A percentile compares a stretch with the other conserved stretches of the same genome.
phyloP scores from a whole-genome alignment of 2,329 filamentous ascomycete species.

The Colletotrichum higginsianum region DNA sequence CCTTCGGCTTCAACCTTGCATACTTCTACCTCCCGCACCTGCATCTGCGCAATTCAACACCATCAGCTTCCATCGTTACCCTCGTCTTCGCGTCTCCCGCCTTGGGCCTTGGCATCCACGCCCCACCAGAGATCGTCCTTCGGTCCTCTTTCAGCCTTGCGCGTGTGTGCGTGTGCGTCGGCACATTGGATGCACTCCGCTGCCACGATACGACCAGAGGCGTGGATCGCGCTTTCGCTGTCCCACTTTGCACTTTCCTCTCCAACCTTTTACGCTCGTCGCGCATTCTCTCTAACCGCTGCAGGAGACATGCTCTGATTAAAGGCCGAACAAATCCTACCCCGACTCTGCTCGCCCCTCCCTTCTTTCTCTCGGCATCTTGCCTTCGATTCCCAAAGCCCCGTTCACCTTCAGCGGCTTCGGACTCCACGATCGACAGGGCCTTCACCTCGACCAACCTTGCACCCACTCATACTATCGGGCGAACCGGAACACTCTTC shows the following conservation, averaged over 20 bases:
- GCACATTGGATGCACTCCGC: conserved; percentile 34
- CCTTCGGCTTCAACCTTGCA: background rate
- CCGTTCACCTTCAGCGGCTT: conserved; percentile 2
- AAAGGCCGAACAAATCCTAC: conserved; percentile 14
- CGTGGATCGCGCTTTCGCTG: conserved; percentile 32
- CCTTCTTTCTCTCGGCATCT: conserved; percentile 3
- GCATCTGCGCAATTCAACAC: background rate
- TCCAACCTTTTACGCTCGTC: conserved; percentile 2
- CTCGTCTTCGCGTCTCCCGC: conserved; percentile 18
- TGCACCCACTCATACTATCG: conserved; percentile 3
- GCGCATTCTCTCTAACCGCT: conserved; percentile 2
- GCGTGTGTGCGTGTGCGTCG: conserved; percentile 20
- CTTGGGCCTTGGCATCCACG: conserved; percentile 40
- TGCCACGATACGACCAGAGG: conserved; percentile 32
- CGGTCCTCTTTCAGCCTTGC: conserved; percentile 38
- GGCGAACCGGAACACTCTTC: conserved; percentile 1
- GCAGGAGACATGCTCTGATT: conserved; percentile 38
- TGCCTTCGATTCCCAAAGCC: conserved; percentile 11
- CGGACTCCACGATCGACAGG: background rate
- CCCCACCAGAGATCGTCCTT: conserved; percentile 38
- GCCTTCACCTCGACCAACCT: background rate
- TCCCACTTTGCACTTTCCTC: conserved; percentile 7
- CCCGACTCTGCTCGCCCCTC: conserved; percentile 19
- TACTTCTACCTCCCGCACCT: background rate
- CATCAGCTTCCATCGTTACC: background rate